phyloP scores from a whole-genome alignment of 2,329 filamentous ascomycete species.

The Hymenoscyphus occultus region DNA sequence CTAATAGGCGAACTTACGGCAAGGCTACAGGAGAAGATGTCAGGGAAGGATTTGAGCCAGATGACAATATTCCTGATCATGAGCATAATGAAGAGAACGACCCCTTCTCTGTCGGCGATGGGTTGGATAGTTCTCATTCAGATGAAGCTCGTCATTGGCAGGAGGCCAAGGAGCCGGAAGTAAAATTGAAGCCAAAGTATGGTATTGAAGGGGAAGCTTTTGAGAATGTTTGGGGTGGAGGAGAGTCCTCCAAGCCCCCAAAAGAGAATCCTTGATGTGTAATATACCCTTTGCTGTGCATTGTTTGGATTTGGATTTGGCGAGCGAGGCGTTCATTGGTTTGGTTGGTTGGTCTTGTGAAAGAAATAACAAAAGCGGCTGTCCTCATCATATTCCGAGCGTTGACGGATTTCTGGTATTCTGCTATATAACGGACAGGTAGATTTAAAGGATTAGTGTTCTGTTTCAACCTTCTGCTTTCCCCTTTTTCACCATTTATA shows the following conservation, averaged over 20 bases:
- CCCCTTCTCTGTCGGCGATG: constrained; percentile 30
- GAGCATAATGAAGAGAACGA: constrained; percentile 42
- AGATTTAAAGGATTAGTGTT: neutral
- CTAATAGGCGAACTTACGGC: constrained; percentile 45
- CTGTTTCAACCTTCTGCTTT: too few relatives aligned
- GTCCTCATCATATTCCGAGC: neutral
- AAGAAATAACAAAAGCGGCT: neutral
- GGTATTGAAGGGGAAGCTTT: constrained; percentile 36
- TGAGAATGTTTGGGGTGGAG: constrained; percentile 36
- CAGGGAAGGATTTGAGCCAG: constrained; percentile 51
- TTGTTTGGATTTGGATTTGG: constrained; percentile 8
- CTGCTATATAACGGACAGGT: neutral
- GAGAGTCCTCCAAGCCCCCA: constrained; percentile 28
- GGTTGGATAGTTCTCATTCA: constrained; percentile 36
- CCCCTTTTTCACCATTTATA: too few relatives aligned
- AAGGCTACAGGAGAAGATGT: constrained; percentile 48
- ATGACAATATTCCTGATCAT: constrained; percentile 42
- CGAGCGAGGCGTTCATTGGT: constrained; percentile 24
- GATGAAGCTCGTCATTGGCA: constrained; percentile 46
- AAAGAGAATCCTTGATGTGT: constrained; percentile 34
- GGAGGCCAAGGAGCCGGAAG: constrained; percentile 25
- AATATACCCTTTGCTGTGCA: constrained; percentile 24
- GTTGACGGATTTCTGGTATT: neutral
- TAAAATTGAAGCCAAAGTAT: constrained; percentile 36
- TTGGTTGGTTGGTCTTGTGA: neutral